Base-by-base conservation (phyloP, 1,284 basidiomycete species). In the Moniliophthora roreri region DNA sequence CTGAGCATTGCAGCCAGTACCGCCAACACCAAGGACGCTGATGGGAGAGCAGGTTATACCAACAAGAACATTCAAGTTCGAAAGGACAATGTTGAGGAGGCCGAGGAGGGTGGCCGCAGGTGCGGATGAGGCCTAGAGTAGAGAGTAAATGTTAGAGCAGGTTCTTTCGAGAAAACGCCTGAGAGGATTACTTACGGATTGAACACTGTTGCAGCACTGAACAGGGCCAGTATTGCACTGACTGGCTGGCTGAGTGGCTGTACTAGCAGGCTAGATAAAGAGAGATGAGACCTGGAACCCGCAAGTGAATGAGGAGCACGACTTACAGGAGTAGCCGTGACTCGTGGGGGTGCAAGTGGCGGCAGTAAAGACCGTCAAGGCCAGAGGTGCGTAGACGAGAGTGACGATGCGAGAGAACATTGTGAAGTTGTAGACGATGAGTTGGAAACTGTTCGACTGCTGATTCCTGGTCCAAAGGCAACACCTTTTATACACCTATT, bases 141-240 rank as follows among this genome's bases (percentile, higher is more conserved):
- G 9, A 16, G 24, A 38, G n/a, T 7, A 32, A 32, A 32, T 6
- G 28, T 32, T 11, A 6, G 24, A 49, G 23, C 8, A 32, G 28
- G 28, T 32, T 11, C 11, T 6, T 6, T 32, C 28, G 11, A 6
- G 28, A 6, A 6, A 11, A 6, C 6, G 28, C 6, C 28, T 6
- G 28, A 32, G 7, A 32, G 28, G n/a, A n/a, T n/a, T n/a, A 32
- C 28, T 32, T 32, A 32, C 28, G 13, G 39, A 23, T 48, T 64
- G 56, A 21, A 57, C 50, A 16, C 56, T 54, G 52, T 64, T 61
- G 59, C 69, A 69, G 63, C 68, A 70, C 50, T 69, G 63, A 21
- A 68, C 34, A 11, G 52, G 16, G 15, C 70, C 68, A 28, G 61
- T 65, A 56, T 63, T 63, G 65, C 67, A 69, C 21, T 63, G 57